A percentile compares a stretch with the other conserved stretches of the same genome.
phyloP scores from a whole-genome alignment of 441 rosid species.

The Gossypium laxum region DNA sequence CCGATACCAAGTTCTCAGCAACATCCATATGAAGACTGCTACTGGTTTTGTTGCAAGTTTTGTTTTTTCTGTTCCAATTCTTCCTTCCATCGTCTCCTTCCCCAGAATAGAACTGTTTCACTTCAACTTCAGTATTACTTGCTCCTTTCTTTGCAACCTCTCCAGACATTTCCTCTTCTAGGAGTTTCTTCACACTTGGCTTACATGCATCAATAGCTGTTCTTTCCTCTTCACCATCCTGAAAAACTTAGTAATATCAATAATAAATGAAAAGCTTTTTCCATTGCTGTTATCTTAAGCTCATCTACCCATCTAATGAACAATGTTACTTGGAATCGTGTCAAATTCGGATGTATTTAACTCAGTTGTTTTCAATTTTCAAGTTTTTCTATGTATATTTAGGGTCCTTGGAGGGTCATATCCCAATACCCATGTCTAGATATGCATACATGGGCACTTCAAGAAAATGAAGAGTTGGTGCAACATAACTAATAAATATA shows the following conservation, averaged over 20 bases:
- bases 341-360: too few species aligned
- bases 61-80: constrained; percentile 43
- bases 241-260: constrained; percentile 15
- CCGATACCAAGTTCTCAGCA: constrained; percentile 30
- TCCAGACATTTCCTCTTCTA: constrained; percentile 72
- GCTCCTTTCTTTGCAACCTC: constrained; percentile 35
- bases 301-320: neutral
- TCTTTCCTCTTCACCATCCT: constrained; percentile 32
- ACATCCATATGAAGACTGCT: constrained; percentile 30
- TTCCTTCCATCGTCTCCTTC: constrained; percentile 39
- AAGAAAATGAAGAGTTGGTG: too few species aligned
- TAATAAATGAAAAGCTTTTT: constrained; percentile 19
- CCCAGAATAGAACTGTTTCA: constrained; percentile 32
- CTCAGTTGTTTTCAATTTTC: too few species aligned
- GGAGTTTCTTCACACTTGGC: constrained; percentile 79
- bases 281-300: neutral
- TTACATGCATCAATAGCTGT: constrained; percentile 24
- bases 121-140: constrained; percentile 34
- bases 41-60: constrained; percentile 42
- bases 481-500: neutral
- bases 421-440: too few species aligned
- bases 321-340: neutral
- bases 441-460: too few species aligned
- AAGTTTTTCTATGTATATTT: too few species aligned
- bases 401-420: too few species aligned